Conservation (phyloP, 805 yeast genomes). For the Sungouiozyma ichnusensis region DNA sequence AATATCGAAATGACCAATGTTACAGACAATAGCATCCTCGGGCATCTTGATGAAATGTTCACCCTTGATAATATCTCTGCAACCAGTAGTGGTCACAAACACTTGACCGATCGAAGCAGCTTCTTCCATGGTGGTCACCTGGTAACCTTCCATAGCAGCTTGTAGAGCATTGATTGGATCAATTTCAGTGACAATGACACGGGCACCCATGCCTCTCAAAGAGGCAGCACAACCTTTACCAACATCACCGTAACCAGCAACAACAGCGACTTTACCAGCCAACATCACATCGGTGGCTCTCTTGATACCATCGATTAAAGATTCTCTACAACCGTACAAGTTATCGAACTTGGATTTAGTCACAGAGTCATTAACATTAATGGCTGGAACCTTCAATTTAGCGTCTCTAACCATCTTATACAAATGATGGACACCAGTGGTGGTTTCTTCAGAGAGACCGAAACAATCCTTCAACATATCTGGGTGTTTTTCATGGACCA, state of each 20-base stretch:
- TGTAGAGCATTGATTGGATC: slow-evolving; percentile 99
- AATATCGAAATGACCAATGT: slow-evolving; percentile 98
- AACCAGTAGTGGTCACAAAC: slow-evolving; percentile 98
- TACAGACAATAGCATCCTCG: slow-evolving; percentile 98
- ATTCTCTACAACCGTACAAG: slow-evolving; percentile 99
- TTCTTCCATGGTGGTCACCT: slow-evolving; percentile 90
- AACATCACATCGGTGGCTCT: slow-evolving; percentile 99
- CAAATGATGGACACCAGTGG: slow-evolving; percentile 99
- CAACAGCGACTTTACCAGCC: slow-evolving; percentile 98
- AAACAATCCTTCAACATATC: slow-evolving; percentile 90
- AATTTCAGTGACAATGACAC: slow-evolving; percentile 92
- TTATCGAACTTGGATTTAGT: slow-evolving; percentile 99
- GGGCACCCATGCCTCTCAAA: slow-evolving; percentile 97
- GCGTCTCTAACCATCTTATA: slow-evolving; percentile 91
- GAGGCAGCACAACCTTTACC: slow-evolving; percentile 99
- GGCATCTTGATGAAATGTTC: slow-evolving; percentile 87
- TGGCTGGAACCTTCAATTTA: slow-evolving; percentile 93
- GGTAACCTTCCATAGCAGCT: slow-evolving; percentile 98
- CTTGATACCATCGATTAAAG: slow-evolving; percentile 96
- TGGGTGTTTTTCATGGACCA: slow-evolving; percentile 96
- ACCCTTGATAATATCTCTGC: slow-evolving; percentile 94
- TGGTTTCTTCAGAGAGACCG: slow-evolving; percentile 98
- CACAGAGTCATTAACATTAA: slow-evolving; percentile 97
- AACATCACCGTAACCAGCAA: slow-evolving; percentile 99
- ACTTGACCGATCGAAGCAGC: slow-evolving; percentile 91